Conservation (phyloP, 2,329 filamentous ascomycete genomes). For the Talaromyces pinophilus region DNA sequence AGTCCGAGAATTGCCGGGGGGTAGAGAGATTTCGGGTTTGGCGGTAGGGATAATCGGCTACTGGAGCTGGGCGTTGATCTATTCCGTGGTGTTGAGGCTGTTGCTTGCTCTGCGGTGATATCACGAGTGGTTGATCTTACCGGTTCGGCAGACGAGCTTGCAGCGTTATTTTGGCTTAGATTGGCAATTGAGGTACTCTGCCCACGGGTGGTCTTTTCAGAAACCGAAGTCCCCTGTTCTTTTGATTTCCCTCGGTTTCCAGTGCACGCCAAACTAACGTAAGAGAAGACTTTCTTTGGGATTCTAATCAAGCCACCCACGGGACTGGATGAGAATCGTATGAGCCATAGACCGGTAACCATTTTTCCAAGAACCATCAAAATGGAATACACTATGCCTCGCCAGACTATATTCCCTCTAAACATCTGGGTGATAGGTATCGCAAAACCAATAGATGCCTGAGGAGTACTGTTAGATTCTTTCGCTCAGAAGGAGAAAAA, state of each 20-base stretch:
- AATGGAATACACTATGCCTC: constrained; percentile 68
- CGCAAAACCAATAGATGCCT: constrained; percentile 69
- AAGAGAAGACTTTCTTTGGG: neutral
- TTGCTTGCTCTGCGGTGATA: constrained; percentile 23
- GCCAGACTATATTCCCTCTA: constrained; percentile 64
- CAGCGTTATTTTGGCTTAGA: constrained; percentile 16
- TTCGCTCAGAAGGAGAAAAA: neutral
- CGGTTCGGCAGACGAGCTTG: neutral
- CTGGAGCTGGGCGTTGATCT: constrained; percentile 10
- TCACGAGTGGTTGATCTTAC: neutral
- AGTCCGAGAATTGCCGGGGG: constrained; percentile 66
- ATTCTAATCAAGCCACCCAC: neutral
- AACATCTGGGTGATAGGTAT: constrained; percentile 75
- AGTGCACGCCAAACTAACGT: neutral
- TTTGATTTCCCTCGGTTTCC: neutral
- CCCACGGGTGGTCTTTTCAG: neutral
- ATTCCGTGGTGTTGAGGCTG: neutral
- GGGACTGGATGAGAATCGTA: constrained; percentile 39
- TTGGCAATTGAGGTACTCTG: neutral
- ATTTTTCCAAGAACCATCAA: constrained; percentile 69
- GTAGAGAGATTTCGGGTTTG: constrained; percentile 64
- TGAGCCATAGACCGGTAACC: constrained; percentile 61
- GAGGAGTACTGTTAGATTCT: neutral
- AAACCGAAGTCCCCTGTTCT: neutral
- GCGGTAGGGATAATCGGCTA: constrained; percentile 26